These are phyloP conservation scores for Whalleya microplaca DNA, from an alignment of 2,329 filamentous ascomycete species.

Conservation along the genomic window DNA sequence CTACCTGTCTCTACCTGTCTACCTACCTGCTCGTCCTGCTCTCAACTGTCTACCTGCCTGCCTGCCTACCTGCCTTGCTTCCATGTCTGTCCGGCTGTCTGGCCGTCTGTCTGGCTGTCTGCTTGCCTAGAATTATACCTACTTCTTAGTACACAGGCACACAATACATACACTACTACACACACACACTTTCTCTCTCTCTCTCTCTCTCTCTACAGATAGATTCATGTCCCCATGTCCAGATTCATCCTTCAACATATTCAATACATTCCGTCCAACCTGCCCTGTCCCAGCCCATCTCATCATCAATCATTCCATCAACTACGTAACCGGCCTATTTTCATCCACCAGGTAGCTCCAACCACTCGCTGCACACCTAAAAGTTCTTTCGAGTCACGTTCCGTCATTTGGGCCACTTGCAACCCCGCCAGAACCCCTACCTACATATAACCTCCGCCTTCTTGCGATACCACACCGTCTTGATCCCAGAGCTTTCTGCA, in stretches of 20 bases:
- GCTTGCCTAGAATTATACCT: too few species aligned
- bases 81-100: too few species aligned
- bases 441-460: slow-evolving; percentile 35
- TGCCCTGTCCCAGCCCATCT: slow-evolving; percentile 10
- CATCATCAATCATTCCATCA: slow-evolving; percentile 9
- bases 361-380: slow-evolving; percentile 35
- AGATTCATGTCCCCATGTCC: background rate
- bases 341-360: slow-evolving; percentile 24
- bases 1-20: too few species aligned
- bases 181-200: background rate
- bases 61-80: too few species aligned
- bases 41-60: too few species aligned
- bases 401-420: slow-evolving; percentile 38
- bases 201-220: background rate
- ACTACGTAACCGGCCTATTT: background rate
- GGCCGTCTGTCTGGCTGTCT: too few species aligned
- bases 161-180: slow-evolving; percentile 4
- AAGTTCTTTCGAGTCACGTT: slow-evolving; percentile 40
- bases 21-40: too few species aligned
- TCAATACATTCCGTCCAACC: slow-evolving; percentile 1
- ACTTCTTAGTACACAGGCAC: background rate
- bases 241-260: background rate
- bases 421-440: slow-evolving; percentile 39
- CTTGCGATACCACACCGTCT: slow-evolving; percentile 28
- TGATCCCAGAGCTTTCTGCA: slow-evolving; percentile 21